Base-by-base conservation (phyloP, 164 flowering plant genomes). In the Umbellularia californica region DNA sequence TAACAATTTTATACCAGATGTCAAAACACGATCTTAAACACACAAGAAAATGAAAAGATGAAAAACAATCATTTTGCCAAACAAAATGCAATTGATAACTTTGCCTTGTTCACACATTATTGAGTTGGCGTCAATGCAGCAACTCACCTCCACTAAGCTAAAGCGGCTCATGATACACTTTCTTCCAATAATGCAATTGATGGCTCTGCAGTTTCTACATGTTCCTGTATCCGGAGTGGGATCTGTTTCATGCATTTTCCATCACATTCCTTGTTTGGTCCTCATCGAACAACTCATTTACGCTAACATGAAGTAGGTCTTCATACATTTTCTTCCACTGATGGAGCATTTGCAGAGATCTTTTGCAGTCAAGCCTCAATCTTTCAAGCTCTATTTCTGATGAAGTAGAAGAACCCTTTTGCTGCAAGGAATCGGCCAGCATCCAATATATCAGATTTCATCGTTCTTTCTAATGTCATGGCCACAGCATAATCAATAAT, bases 301-400 rank as follows among this genome's bases (percentile, higher is more conserved):
- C 82, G 71, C 90, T 88, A 72, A 84, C 84, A 47, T 88, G 81
- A 77, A 85, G 86, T 77, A 90, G 81, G 72, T 87, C 84, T 30
- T 85, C 87, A 68, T 86, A 87, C 90, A 85, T 87, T 77, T 84
- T 87, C 84, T 87, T 84, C 97, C 90, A 90, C 41, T 87, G 82
- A 47, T 90, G 85, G 27, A 76, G 76, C 88, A 86, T 85, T 75
- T 91, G 86, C 81, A 79, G 58, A 2, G 90, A 86, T 81, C 81
- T 85, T 71, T 75, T 70, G 75, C 74, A 79, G 5, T 92, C 94
- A 65, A 28, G 72, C 80, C 87, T 89, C 47, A 91, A 74, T 75
- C 86, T 86, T 77, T 87, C 92, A 78, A 88, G 72, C 77, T 94
- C 97, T 85, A 91, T 83, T 75, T 81, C 86, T 50, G 85, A 47